Base-by-base conservation (phyloP, 2,329 filamentous ascomycete species). In the Fusarium pilosicola region DNA sequence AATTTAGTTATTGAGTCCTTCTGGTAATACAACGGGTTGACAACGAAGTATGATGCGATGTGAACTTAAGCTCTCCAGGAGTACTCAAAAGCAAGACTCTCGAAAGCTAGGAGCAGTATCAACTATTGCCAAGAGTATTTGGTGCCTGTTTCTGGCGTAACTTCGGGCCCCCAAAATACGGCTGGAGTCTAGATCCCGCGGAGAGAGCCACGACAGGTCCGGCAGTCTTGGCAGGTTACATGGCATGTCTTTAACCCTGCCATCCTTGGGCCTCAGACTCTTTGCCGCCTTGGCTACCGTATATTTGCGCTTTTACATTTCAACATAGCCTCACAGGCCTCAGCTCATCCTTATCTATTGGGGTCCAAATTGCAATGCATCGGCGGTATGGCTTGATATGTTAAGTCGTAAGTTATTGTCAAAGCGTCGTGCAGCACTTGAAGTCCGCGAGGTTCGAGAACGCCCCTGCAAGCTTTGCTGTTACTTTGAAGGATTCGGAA, bases 1-100 rank as follows among this genome's bases (percentile, higher is more conserved):
- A 34, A 3, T 3, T 34, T 0, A 34, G 3, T 34, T 34, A 1
- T 34, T 0, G 7, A 34, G 14, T 17, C 32, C 2, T 34, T 4
- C 32, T 17, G 3, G 3, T 34, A 34, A 34, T 34, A 34, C 32
- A 34, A 3, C 1, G 3, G 14, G 3, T 17, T 17, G 32, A 34
- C 3, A 34, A 34, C 30, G 30, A 32, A 13, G 30, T 32, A 32
- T 32, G 14, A 34, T 34, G 32, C 32, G 32, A 1, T 34, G 32
- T 17, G 32, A 34, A 34, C 32, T 34, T 34, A 8, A 34, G 32
- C 32, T 34, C 3, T 34, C 1, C 3, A 34, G 32, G 14, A 17
- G 7, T 34, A 34, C 32, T 34, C 32, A 34, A 34, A 34, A 34
- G 32, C 0, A 34, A 1, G 32, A 34, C 32, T 34, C 32, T 34